Evolutionary conservation across 208 protist genomes (phyloP).

Genomic region (Porcisia deanei): DNA sequence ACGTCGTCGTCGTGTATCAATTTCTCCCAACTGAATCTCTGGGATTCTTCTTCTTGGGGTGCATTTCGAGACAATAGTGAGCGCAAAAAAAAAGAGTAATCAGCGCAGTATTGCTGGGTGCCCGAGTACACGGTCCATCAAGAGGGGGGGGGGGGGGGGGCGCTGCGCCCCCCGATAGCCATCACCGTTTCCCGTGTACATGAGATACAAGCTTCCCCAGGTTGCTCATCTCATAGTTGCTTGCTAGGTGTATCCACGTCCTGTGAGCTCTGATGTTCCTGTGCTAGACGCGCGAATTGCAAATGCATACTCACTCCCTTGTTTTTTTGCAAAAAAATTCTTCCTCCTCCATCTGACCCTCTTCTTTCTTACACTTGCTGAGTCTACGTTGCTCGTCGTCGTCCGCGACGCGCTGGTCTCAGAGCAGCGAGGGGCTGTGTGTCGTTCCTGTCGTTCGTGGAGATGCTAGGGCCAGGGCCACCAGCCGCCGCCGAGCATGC

Average conservation of each 20-base stretch:
- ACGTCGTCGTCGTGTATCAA: neutral
- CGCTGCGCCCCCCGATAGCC: neutral
- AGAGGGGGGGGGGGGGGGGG: too few species aligned
- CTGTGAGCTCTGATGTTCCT: neutral
- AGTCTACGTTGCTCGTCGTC: neutral
- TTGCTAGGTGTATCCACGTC: neutral
- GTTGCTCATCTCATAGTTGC: neutral
- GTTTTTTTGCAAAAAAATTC: too few species aligned
- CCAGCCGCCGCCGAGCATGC: neutral
- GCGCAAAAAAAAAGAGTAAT: neutral
- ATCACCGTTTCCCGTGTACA: neutral
- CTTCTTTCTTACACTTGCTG: neutral
- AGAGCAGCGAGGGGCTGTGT: neutral
- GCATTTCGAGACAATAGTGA: neutral
- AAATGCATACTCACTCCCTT: neutral
- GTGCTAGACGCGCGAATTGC: neutral
- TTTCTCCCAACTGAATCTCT: neutral
- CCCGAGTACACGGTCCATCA: neutral
- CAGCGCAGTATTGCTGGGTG: neutral
- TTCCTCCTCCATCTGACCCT: neutral
- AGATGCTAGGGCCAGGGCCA: constrained; percentile 2
- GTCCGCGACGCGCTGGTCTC: neutral
- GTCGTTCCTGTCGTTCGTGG: neutral
- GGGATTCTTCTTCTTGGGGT: neutral
- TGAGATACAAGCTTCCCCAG: neutral